These are phyloP conservation scores for Pyrenopolyporus hunteri DNA, from an alignment of 495 filamentous ascomycete species.

Conservation along the genomic window DNA sequence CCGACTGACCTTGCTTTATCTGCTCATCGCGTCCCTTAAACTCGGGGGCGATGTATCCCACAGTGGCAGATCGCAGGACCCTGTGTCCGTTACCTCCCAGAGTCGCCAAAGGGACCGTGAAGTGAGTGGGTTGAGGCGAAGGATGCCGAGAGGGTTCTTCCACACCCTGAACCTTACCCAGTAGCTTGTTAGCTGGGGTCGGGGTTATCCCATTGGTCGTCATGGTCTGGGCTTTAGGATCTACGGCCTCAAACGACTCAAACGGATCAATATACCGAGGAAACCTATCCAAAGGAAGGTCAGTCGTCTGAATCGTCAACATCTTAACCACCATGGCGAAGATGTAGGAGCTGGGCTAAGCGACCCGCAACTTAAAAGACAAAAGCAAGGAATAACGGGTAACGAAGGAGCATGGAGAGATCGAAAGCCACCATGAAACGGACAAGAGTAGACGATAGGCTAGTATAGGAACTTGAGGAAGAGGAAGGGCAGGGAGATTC, in stretches of 20 bases:
- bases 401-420: neutral
- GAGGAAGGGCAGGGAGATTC: too few species aligned
- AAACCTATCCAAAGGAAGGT: slow-evolving; percentile 52
- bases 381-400: neutral
- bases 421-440: slow-evolving; percentile 2
- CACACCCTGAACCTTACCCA: slow-evolving; percentile 43
- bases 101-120: slow-evolving; percentile 72
- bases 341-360: neutral
- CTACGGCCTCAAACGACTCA: slow-evolving; percentile 39
- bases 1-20: slow-evolving; percentile 79
- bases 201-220: slow-evolving; percentile 31
- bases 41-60: slow-evolving; percentile 92
- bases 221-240: slow-evolving; percentile 34
- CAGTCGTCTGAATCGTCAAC: slow-evolving; percentile 53
- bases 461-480: neutral
- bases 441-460: neutral
- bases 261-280: slow-evolving; percentile 45
- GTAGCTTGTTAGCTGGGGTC: slow-evolving; percentile 43
- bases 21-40: slow-evolving; percentile 95
- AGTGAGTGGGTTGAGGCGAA: slow-evolving; percentile 89
- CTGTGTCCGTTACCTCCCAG: slow-evolving; percentile 60
- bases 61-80: slow-evolving; percentile 84
- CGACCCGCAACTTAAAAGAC: neutral
- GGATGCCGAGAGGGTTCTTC: slow-evolving; percentile 58
- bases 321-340: slow-evolving; percentile 37